Base-by-base conservation (phyloP, 805 yeast species). In the Kazachstania psychrophila region DNA sequence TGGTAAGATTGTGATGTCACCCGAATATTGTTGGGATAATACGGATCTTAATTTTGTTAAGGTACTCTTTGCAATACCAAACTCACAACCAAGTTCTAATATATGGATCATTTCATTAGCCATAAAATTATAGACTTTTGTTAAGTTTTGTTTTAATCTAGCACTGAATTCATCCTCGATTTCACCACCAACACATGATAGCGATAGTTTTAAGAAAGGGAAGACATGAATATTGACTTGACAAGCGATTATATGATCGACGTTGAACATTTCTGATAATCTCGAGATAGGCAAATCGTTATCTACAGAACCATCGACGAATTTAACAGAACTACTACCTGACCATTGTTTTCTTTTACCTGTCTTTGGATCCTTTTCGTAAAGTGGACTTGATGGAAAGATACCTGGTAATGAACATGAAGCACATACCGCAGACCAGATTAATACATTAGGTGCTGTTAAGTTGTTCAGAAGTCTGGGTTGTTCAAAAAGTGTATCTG, bases 171-270 rank as follows among this genome's bases (percentile, higher is more conserved):
- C 80, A 40, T 72, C 71, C 46, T 78, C 84, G 30, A 75, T 61
- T 41, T 72, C 78, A 3, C 82, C 83, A n/a, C 85, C 86, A 15
- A 75, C 76, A 51, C 75, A 72, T 18, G 77, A 73, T 2, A 78
- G 69, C 0, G 86, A 75, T 37, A 79, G 34, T 46, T 75, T 76
- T 48, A 89, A 65, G 37, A 88, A 72, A 0, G 97, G 97, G 1
- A 82, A 83, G 7, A 89, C 94, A 54, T 89, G 97, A 0, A 96
- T 94, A 52, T 89, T 89, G 1, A 89, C 96, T 56, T 89, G 98
- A 31, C 94, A 88, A 0, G 96, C 97, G 46, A 89, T 86, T 44
- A 89, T 87, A 58, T 89, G 96, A 53, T 89, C 94, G 22, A 89
- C 95, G 52, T 89, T 88, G 56, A 89, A 92, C 95, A 89, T 85